Evolutionary conservation across 2,329 filamentous ascomycete genomes (phyloP), one percentile per base, ranked within the genome.

Genomic region (Alternaria sp.): DNA sequence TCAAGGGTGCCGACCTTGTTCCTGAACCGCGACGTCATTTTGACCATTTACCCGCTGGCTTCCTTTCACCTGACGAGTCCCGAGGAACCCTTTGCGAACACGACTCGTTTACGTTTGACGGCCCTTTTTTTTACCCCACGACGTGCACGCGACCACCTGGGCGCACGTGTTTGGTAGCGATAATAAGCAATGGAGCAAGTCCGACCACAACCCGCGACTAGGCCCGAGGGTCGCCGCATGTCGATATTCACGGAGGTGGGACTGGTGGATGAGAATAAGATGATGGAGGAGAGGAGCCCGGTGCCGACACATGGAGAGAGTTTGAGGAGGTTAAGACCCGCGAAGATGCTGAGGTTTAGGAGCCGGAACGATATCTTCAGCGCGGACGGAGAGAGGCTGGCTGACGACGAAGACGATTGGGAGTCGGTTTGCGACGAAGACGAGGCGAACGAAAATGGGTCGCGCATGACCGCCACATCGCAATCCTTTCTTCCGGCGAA

Each of bases 201-300:
- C 44, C 72, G 60, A 68, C 67, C 70, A 25, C 71, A 75, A 63
- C 67, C 74, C 60, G 70, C 69, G n/a, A 44, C 58, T n/a, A 46
- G 50, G 23, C 57, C 62, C 37, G 49, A 68, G 45, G 63, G 61
- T 45, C 73, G 74, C 12, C 73, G 77, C 51, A 74, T 74, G 60
- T 79, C 77, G 9, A 71, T 79, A 45, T 80, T 80, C 58, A 70
- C 72, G 58, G 77, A 80, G 64, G 78, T 80, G 28, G 78, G 78
- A n/a, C 51, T 80, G 56, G 71, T 79, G 37, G 76, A 80, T 37
- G 75, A 78, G 66, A 67, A 73, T 11, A 75, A 66, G 4, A 70
- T 75, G 18, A 67, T 64, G 58, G 64, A 71, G 15, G 75, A 76
- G 58, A 72, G 77, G 21, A 77, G 69, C 43, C 75, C 76, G 7